phyloP scores from a whole-genome alignment of 1,284 basidiomycete genomes.

The Cronartium quercuum region DNA sequence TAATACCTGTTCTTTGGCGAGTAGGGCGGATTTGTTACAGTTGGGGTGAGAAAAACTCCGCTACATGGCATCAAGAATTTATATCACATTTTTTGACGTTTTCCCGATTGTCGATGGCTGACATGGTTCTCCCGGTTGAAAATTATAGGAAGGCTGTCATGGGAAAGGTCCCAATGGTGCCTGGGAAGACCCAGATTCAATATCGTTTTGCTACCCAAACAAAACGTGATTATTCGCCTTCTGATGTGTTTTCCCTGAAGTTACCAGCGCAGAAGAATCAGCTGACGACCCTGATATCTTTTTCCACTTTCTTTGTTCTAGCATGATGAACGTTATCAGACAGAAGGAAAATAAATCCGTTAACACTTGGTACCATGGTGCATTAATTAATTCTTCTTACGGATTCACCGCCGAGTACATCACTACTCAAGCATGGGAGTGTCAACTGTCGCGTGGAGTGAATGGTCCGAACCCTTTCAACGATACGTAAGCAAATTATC shows the following conservation, averaged over 20 bases:
- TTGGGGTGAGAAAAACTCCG: not conserved
- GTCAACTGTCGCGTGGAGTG: conserved; percentile 19
- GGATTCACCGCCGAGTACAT: conserved; percentile 32
- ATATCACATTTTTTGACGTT: no score
- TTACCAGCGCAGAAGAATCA: not conserved
- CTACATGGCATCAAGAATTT: no score
- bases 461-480: conserved; percentile 15
- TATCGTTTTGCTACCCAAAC: conserved; percentile 26
- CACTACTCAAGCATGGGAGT: conserved; percentile 29
- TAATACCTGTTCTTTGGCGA: not conserved
- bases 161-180: conserved; percentile 31
- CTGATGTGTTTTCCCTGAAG: not conserved
- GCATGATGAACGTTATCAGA: conserved; percentile 30
- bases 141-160: conserved; percentile 16
- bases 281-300: not conserved
- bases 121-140: no score
- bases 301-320: not conserved
- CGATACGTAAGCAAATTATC: conserved; percentile 4
- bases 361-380: conserved; percentile 32
- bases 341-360: conserved; percentile 6
- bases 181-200: conserved; percentile 24
- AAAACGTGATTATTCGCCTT: conserved; percentile 22
- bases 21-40: conserved; percentile 34
- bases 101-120: no score
- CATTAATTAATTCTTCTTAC: conserved; percentile 27